phyloP scores from a whole-genome alignment of 345 rosid genomes.

The Angophora floribunda region DNA sequence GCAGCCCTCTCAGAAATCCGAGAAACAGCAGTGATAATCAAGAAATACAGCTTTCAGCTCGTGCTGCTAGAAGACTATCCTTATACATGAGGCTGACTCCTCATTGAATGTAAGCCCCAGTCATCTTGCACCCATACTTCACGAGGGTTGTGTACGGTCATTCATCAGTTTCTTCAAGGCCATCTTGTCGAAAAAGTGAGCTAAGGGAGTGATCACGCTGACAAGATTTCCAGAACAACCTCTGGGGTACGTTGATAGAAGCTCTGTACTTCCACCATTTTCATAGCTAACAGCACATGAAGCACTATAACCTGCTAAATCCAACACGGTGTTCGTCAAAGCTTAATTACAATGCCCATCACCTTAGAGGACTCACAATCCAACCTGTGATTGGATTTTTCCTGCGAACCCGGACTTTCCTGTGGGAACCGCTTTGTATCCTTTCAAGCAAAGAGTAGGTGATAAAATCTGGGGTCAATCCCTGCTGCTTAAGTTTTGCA shows the following conservation, averaged over 20 bases:
- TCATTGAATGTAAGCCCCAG: background rate
- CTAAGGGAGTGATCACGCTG: background rate
- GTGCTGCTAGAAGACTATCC: background rate
- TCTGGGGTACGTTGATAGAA: background rate
- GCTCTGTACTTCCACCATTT: background rate
- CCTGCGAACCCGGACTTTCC: slow-evolving; percentile 59
- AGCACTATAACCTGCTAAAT: background rate
- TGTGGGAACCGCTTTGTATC: slow-evolving; percentile 62
- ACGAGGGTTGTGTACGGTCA: background rate
- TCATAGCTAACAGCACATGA: background rate
- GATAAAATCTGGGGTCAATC: slow-evolving; percentile 76
- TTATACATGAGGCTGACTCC: background rate
- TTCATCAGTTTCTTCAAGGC: background rate
- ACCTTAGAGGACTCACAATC: slow-evolving; percentile 71
- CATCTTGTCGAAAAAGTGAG: background rate
- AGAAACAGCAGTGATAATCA: background rate
- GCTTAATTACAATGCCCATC: background rate
- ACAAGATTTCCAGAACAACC: background rate
- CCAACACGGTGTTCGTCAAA: background rate
- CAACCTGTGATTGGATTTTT: slow-evolving; percentile 87
- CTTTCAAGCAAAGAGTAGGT: slow-evolving; percentile 72
- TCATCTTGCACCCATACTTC: background rate
- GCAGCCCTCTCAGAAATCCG: background rate
- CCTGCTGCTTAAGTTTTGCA: slow-evolving; percentile 65
- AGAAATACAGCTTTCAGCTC: background rate